Percentiles rank a stretch among this genome's conserved stretches.
These are phyloP conservation scores for Penicillium pancosmium DNA, from an alignment of 495 filamentous ascomycete species.

Conservation along the genomic window DNA sequence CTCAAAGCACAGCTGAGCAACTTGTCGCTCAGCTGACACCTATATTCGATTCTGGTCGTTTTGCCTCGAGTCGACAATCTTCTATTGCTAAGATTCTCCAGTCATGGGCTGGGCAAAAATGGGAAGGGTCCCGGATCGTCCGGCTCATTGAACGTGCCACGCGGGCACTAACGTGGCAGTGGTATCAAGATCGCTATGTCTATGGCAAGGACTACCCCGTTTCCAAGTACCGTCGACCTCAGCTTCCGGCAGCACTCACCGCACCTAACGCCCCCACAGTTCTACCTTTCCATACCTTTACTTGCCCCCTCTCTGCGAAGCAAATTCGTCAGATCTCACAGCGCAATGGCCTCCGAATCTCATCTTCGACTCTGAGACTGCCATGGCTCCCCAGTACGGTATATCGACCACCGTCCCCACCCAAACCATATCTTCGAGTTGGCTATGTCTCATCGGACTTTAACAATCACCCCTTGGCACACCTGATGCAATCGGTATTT, in stretches of 20 bases:
- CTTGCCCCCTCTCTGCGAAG: slow-evolving; percentile 88
- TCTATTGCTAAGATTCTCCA: slow-evolving; percentile 52
- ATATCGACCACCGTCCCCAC: slow-evolving; percentile 81
- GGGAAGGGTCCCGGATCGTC: slow-evolving; percentile 90
- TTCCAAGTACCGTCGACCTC: slow-evolving; percentile 70
- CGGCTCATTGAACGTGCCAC: slow-evolving; percentile 84
- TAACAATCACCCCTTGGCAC: slow-evolving; percentile 96
- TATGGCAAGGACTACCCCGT: slow-evolving; percentile 57
- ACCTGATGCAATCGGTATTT: slow-evolving; percentile 99
- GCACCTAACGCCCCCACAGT: slow-evolving; percentile 93
- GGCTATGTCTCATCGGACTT: slow-evolving; percentile 99
- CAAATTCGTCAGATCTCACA: slow-evolving; percentile 96
- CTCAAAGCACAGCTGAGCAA: slow-evolving; percentile 53
- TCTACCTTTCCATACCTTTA: slow-evolving; percentile 98
- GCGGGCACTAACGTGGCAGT: slow-evolving; percentile 74
- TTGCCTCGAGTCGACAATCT: slow-evolving; percentile 28
- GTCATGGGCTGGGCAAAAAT: slow-evolving; percentile 74
- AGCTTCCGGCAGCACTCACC: slow-evolving; percentile 71
- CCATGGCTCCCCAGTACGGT: slow-evolving; percentile 84
- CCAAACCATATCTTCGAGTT: slow-evolving; percentile 79
- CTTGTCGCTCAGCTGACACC: slow-evolving; percentile 51
- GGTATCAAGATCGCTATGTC: slow-evolving; percentile 86
- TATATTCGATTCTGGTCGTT: slow-evolving; percentile 35
- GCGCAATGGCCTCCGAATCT: slow-evolving; percentile 91
- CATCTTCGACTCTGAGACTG: slow-evolving; percentile 79